These are phyloP conservation scores for Shiraia bambusicola DNA, from an alignment of 2,329 filamentous ascomycete genomes.

Conservation along the genomic window DNA sequence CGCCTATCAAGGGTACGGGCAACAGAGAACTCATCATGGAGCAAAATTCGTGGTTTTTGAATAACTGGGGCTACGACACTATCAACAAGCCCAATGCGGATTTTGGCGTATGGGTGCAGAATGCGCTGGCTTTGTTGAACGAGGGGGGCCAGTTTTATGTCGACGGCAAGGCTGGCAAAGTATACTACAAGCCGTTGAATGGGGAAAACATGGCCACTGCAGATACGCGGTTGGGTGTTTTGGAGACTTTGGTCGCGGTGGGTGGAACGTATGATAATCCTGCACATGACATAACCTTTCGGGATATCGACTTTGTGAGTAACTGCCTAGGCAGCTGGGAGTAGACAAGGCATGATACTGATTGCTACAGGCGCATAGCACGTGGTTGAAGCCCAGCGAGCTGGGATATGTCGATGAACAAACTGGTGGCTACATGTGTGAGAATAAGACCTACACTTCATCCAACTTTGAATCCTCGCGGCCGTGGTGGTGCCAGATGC, in stretches of 20 bases:
- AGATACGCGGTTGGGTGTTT: constrained; percentile 12
- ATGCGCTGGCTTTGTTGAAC: constrained; percentile 12
- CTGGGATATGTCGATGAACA: constrained; percentile 17
- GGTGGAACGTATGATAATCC: constrained; percentile 15
- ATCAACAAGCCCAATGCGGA: constrained; percentile 13
- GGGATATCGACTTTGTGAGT: constrained; percentile 14
- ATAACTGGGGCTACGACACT: constrained; percentile 18
- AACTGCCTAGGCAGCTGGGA: neutral
- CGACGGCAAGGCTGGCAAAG: constrained; percentile 14
- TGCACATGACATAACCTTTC: constrained; percentile 13
- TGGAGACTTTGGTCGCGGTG: constrained; percentile 12
- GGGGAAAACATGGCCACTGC: constrained; percentile 14
- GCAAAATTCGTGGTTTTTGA: constrained; percentile 15
- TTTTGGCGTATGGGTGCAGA: constrained; percentile 20
- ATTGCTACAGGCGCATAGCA: constrained; percentile 10
- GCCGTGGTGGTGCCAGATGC: constrained; percentile 18
- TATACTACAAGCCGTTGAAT: constrained; percentile 16
- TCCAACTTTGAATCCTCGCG: constrained; percentile 17
- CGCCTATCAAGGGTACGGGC: constrained; percentile 10
- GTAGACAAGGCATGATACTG: constrained; percentile 1
- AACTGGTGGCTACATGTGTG: constrained; percentile 16
- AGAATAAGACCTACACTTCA: constrained; percentile 15
- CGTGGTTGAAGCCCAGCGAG: constrained; percentile 11
- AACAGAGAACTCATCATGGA: constrained; percentile 14
- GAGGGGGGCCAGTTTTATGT: constrained; percentile 18